phyloP scores from a whole-genome alignment of 1,284 basidiomycete species.

The Heterobasidion parviporum region DNA sequence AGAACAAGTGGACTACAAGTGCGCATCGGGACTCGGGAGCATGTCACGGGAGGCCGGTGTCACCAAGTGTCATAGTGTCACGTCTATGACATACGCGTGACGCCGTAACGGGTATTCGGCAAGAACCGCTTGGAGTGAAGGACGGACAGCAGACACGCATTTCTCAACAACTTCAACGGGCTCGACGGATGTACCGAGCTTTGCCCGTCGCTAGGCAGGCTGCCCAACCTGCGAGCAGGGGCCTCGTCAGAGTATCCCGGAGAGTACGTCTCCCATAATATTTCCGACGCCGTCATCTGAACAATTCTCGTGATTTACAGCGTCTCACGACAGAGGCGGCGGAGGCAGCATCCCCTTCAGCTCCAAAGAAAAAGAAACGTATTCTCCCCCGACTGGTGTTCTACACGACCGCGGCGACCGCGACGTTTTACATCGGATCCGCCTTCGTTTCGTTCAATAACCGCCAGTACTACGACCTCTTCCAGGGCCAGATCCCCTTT shows the following conservation, averaged over 20 bases:
- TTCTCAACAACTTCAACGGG: background rate
- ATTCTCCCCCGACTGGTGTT: constrained; percentile 46
- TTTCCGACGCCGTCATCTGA: background rate
- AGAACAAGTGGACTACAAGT: too few relatives aligned
- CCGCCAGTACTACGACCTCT: constrained; percentile 73
- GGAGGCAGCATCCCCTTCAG: constrained; percentile 17
- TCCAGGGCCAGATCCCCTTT: constrained; percentile 71
- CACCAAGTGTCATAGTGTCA: background rate
- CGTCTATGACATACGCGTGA: background rate
- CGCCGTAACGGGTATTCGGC: background rate
- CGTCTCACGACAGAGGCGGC: constrained; percentile 48
- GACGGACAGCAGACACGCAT: background rate
- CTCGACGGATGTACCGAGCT: constrained; percentile 47
- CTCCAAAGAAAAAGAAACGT: constrained; percentile 45
- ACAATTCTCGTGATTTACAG: constrained; percentile 23
- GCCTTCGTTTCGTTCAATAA: constrained; percentile 68
- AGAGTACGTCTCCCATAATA: constrained; percentile 34
- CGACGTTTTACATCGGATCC: constrained; percentile 76
- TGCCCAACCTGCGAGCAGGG: constrained; percentile 36
- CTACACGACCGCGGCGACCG: constrained; percentile 53
- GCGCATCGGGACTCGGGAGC: too few relatives aligned
- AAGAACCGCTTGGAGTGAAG: background rate
- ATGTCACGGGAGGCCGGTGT: too few relatives aligned
- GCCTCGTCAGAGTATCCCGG: constrained; percentile 38
- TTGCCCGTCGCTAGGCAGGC: constrained; percentile 45